Conservation (phyloP, 208 protist genomes). For the Phytomonas serpens region DNA sequence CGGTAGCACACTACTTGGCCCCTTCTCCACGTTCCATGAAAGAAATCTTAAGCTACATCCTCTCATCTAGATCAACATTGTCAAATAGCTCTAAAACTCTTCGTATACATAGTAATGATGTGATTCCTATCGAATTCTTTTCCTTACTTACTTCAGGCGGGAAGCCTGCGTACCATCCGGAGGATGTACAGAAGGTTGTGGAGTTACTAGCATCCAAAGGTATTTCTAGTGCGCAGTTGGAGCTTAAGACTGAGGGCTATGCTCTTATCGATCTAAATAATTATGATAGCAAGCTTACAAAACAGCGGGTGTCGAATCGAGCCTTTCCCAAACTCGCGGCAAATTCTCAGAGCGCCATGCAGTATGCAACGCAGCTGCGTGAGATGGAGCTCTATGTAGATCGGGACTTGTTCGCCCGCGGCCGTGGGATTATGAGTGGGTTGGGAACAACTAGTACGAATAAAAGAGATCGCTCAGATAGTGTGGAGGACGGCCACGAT, state of each 20-base stretch:
- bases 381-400: slow-evolving; percentile 29
- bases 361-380: slow-evolving; percentile 10
- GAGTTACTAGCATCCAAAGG: neutral
- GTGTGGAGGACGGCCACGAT: neutral
- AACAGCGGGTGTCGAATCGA: slow-evolving; percentile 40
- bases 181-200: slow-evolving; percentile 4
- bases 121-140: neutral
- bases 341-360: slow-evolving; percentile 19
- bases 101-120: neutral
- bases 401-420: slow-evolving; percentile 23
- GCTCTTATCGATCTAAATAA: slow-evolving; percentile 36
- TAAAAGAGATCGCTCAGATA: neutral
- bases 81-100: neutral
- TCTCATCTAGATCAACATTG: neutral
- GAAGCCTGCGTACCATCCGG: neutral
- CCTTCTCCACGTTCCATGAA: neutral
- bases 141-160: neutral
- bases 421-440: slow-evolving; percentile 10
- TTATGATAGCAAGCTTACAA: slow-evolving; percentile 29
- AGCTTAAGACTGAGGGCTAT: slow-evolving; percentile 42
- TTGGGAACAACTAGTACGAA: neutral
- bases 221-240: slow-evolving; percentile 12
- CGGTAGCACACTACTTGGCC: neutral
- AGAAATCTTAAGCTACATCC: neutral
- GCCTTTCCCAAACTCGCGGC: slow-evolving; percentile 30